Percentiles rank a stretch among this genome's conserved stretches.
phyloP scores from a whole-genome alignment of 106 monocot species.

The Dioscorea zingiberensis region DNA sequence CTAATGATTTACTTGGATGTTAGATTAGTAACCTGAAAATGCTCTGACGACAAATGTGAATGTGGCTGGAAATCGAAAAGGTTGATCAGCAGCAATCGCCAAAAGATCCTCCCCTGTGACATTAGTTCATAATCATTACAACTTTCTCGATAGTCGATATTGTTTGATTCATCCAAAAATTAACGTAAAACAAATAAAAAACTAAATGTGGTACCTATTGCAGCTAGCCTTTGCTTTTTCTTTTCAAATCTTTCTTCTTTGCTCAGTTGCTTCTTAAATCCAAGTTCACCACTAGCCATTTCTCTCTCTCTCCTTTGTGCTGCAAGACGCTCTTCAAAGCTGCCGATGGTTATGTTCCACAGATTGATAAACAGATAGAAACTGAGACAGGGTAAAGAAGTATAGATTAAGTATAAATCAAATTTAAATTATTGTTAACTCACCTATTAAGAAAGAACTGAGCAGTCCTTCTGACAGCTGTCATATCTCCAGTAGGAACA shows the following conservation, averaged over 20 bases:
- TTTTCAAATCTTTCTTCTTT: conserved; percentile 87
- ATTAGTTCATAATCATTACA: conserved; percentile 5
- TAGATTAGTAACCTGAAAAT: conserved; percentile 99
- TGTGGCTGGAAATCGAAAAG: conserved; percentile 97
- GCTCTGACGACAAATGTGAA: conserved; percentile 99
- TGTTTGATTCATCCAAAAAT: too few relatives aligned
- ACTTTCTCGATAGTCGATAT: too few relatives aligned
- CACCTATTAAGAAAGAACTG: conserved; percentile 89
- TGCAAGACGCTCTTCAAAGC: conserved; percentile 92
- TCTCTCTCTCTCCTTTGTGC: conserved; percentile 95
- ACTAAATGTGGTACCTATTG: conserved; percentile 62
- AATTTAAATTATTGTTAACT: not conserved
- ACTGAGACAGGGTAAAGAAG: not conserved
- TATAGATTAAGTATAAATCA: not conserved
- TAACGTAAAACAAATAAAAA: not conserved
- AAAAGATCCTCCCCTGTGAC: conserved; percentile 92
- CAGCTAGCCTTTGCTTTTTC: conserved; percentile 92
- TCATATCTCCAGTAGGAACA: conserved; percentile 99
- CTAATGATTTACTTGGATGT: too few relatives aligned
- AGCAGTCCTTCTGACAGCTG: conserved; percentile 97
- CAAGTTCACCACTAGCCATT: conserved; percentile 73
- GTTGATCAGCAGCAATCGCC: conserved; percentile 96
- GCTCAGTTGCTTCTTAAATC: conserved; percentile 84
- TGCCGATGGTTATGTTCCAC: conserved; percentile 14
- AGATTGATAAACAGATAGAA: not conserved